Base-by-base conservation (phyloP, 352 stramenopile species). In the Globisporangium takayamanum region DNA sequence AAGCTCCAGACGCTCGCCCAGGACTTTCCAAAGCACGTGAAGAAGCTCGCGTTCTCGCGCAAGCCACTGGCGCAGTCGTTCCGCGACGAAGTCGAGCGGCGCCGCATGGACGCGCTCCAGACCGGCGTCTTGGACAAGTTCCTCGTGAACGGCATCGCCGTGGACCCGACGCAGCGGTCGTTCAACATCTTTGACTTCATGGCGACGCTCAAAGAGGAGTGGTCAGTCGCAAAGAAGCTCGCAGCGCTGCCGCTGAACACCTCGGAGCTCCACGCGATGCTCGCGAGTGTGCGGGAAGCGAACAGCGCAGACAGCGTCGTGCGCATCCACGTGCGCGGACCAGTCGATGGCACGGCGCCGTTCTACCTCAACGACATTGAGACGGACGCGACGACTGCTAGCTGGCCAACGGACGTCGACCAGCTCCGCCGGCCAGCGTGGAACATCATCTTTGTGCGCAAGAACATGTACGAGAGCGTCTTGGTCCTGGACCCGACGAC, bases 171-270 rank as follows among this genome's bases (percentile, higher is more conserved):
- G 54, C 76, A 88, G 52, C 72, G 74, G 2, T 94, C 87, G 8
- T 97, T 98, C 64, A 97, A 97, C 69, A 72, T 95, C 18, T 97
- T 97, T 50, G 77, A 96, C 57, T 89, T 97, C 20, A 76, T 97
- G 65, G 78, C 76, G 33, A 78, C 68, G 8, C 57, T 97, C 18
- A 87, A 89, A 54, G 71, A 77, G 12, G 88, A 96, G 55, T 87
- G 78, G 78, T 86, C 76, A 3, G 68, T 91, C 30, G 74, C 81
- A 18, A 88, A 89, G 61, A 73, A 89, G 60, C 67, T 92, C 10
- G 71, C 61, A 12, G 64, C 66, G 4, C 63, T 92, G 46, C 67
- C 75, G 3, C 39, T 92, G 39, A 70, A 68, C 30, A 54, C 68
- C 0, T 66, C 70, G 0, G 83, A 89, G 46, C 65, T 83, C 22